These are phyloP conservation scores for Alternaria sp. DNA, from an alignment of 2,329 filamentous ascomycete genomes.

Conservation along the genomic window DNA sequence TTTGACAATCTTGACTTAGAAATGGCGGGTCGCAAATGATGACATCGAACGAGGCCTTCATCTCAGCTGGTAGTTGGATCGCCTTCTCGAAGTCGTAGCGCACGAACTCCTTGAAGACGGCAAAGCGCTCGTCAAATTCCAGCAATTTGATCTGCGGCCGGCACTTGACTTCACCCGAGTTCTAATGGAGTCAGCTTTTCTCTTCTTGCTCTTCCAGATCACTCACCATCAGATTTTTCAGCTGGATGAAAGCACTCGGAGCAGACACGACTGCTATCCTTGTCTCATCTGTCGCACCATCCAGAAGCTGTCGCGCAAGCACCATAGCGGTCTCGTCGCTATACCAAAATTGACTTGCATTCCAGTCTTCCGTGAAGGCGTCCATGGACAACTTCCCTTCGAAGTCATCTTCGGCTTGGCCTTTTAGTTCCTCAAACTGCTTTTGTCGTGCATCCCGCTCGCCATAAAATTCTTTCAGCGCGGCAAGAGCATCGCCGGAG, in stretches of 20 bases:
- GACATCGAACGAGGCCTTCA: slow-evolving; percentile 70
- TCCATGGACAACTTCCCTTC: slow-evolving; percentile 65
- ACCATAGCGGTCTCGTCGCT: slow-evolving; percentile 71
- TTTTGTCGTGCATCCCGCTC: slow-evolving; percentile 72
- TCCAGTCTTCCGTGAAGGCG: slow-evolving; percentile 80
- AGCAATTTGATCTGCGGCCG: slow-evolving; percentile 68
- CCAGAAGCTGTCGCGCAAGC: slow-evolving; percentile 70
- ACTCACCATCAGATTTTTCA: slow-evolving; percentile 72
- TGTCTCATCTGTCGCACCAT: slow-evolving; percentile 62
- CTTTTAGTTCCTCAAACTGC: slow-evolving; percentile 72
- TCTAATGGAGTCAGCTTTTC: slow-evolving; percentile 15
- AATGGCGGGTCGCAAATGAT: slow-evolving; percentile 82
- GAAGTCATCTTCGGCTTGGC: slow-evolving; percentile 63
- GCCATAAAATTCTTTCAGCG: slow-evolving; percentile 75
- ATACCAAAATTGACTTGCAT: slow-evolving; percentile 85
- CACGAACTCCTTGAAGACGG: slow-evolving; percentile 74
- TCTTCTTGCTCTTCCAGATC: no score
- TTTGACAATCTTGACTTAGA: slow-evolving; percentile 79
- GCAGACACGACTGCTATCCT: slow-evolving; percentile 74
- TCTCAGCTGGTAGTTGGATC: slow-evolving; percentile 64
- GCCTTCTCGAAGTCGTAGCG: slow-evolving; percentile 77
- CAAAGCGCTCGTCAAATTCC: slow-evolving; percentile 77
- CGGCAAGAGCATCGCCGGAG: slow-evolving; percentile 69
- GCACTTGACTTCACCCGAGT: slow-evolving; percentile 38
- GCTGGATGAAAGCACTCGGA: slow-evolving; percentile 76